Conservation (phyloP, 805 yeast genomes). For the Wickerhamiella domercqiae region DNA sequence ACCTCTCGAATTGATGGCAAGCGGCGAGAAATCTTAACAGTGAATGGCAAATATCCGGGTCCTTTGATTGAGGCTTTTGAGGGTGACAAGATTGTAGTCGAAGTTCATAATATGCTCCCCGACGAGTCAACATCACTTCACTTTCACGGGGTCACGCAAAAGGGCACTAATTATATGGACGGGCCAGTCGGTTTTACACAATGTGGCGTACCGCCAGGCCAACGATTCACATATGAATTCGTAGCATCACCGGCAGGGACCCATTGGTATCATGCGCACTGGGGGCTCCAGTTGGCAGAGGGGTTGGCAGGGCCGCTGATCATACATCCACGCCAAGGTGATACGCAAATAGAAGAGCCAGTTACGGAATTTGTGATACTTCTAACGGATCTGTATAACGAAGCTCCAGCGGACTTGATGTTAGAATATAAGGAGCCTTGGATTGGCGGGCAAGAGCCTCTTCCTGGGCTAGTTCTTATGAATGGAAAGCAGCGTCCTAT, state of each 20-base stretch:
- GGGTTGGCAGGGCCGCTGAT: conserved; percentile 36
- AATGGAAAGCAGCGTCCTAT: conserved; percentile 24
- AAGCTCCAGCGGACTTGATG: conserved; percentile 23
- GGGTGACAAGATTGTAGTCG: conserved; percentile 26
- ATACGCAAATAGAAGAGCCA: background rate
- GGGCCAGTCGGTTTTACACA: conserved; percentile 39
- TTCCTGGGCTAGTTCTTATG: conserved; percentile 29
- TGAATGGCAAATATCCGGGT: conserved; percentile 37
- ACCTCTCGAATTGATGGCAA: conserved; percentile 24
- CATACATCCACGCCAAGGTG: conserved; percentile 22
- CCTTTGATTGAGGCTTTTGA: conserved; percentile 31
- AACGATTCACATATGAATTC: conserved; percentile 29
- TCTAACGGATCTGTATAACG: conserved; percentile 30
- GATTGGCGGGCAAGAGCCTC: conserved; percentile 27
- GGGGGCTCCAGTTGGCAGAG: conserved; percentile 32
- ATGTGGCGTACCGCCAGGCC: conserved; percentile 34
- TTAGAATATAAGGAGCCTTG: conserved; percentile 27
- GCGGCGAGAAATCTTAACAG: conserved; percentile 23
- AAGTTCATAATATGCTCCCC: conserved; percentile 26
- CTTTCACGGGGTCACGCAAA: conserved; percentile 38
- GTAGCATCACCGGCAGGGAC: conserved; percentile 32
- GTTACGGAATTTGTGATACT: conserved; percentile 21
- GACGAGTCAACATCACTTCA: conserved; percentile 31
- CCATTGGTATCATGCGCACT: conserved; percentile 43
- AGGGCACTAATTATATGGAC: conserved; percentile 33